Conservation (phyloP, 768 basidiomycete species). For the Rhizopogon sp. region DNA sequence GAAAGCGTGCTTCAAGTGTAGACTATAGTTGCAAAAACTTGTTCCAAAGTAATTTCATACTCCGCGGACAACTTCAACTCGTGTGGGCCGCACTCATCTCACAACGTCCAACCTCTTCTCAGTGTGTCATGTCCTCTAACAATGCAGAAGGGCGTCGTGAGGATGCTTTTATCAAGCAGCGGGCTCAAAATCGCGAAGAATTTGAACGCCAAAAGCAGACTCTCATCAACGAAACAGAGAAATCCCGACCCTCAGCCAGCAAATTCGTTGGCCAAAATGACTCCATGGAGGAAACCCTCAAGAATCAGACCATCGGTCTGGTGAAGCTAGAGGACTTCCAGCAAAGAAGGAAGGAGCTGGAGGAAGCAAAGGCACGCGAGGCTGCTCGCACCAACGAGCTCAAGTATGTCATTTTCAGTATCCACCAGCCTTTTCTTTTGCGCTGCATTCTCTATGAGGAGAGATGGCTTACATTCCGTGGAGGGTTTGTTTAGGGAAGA, state of each 20-base stretch:
- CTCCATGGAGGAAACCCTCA: conserved; percentile 89
- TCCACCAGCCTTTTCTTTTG: conserved; percentile 20
- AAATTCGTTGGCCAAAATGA: conserved; percentile 95
- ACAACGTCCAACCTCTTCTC: too few relatives aligned
- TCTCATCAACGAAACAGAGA: conserved; percentile 87
- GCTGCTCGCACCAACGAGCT: conserved; percentile 80
- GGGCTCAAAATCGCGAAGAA: conserved; percentile 73
- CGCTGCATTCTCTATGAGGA: conserved; percentile 8
- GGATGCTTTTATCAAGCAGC: conserved; percentile 81
- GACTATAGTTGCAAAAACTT: neutral
- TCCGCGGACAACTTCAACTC: conserved; percentile 14
- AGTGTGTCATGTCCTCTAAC: conserved; percentile 57
- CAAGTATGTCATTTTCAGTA: conserved; percentile 60
- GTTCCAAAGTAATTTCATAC: conserved; percentile 11
- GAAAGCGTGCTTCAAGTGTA: conserved; percentile 1
- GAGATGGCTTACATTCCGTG: conserved; percentile 67
- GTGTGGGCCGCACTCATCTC: too few relatives aligned
- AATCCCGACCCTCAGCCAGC: conserved; percentile 78
- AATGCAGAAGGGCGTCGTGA: conserved; percentile 83
- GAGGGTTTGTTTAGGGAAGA: conserved; percentile 87
- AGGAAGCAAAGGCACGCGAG: conserved; percentile 87
- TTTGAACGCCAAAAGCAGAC: conserved; percentile 77
- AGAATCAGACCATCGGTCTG: conserved; percentile 87
- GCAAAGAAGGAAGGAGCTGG: conserved; percentile 79
- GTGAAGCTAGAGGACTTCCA: conserved; percentile 92